Base-by-base conservation (phyloP, 2,329 filamentous ascomycete genomes). In the Juglanconis oblonga region DNA sequence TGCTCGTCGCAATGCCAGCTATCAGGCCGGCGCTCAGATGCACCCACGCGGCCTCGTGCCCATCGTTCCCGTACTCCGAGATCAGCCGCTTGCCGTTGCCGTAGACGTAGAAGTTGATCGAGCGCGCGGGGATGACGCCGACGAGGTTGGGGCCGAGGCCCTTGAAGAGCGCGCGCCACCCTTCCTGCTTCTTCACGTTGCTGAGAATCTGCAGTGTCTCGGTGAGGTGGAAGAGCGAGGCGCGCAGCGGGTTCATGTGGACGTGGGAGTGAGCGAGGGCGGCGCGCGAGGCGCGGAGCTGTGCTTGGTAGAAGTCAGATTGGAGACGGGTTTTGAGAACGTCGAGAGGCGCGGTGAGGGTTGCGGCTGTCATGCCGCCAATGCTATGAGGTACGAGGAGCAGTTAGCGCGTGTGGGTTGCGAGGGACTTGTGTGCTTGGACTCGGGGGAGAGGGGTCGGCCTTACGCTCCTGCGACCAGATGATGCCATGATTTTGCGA, bases 31-130 rank as follows among this genome's bases (percentile, higher is more conserved):
- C 88, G 51, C 84, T 78, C 8, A 97, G 80, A 72, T 97, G 92
- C 10, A 97, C 87, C 81, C 85, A 89, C 0, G 89, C 83, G 13
- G 86, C 84, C 70, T 92, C 85, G 67, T 87, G 72, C 52, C 88
- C 86, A 66, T 85, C 70, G 74, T 94, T 92, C 71, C 91, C 87
- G 67, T 88, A 83, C 55, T 91, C 82, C 32, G 89, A 87, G 62
- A 96, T 87, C 52, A 96, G 77, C 36, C 89, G 83, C 77, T 98
- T 98, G 66, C 92, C 89, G 71, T 96, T 98, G 54, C 92, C 92
- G 72, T 97, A 97, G 13, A 91, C 87, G 77, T 88, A 97, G 74
- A 98, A 98, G 74, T 96, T 96, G 76, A 97, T 97, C 55, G 90
- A 88, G 62, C 92, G 83, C 17, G 93, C 93, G 1, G 93, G 93